A percentile compares a stretch with the other conserved stretches of the same genome.
Evolutionary conservation across 305 asterid genomes (phyloP).

Genomic region (Fraxinus greggii): DNA sequence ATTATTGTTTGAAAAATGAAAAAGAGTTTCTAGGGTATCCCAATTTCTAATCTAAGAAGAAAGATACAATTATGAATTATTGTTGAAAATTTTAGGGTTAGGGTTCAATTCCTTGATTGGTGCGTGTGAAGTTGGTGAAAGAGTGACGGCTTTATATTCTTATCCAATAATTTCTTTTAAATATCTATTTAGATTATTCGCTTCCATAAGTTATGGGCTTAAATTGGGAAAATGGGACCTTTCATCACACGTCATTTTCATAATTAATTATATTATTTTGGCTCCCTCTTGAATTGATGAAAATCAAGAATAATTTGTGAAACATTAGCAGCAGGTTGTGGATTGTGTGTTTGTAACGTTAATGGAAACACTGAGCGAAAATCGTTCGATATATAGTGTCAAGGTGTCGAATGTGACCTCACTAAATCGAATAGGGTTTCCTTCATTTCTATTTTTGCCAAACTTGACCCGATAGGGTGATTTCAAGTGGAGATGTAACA

Average conservation of each 20-base stretch:
- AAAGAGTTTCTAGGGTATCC: constrained; percentile 2
- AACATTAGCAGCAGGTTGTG: not conserved
- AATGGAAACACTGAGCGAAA: not conserved
- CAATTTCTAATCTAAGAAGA: constrained; percentile 21
- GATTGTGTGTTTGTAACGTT: not conserved
- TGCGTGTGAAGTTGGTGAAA: constrained; percentile 38
- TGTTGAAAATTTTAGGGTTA: not conserved
- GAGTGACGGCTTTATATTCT: constrained; percentile 51
- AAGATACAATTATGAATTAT: constrained; percentile 11
- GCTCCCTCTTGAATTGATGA: constrained; percentile 11
- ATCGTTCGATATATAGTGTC: not conserved
- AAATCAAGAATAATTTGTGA: not conserved
- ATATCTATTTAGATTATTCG: constrained; percentile 42
- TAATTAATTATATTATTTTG: constrained; percentile 17
- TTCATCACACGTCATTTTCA: constrained; percentile 33
- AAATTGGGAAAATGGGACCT: constrained; percentile 30
- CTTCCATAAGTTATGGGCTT: constrained; percentile 65
- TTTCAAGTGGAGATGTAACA: not conserved
- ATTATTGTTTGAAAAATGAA: constrained; percentile 9
- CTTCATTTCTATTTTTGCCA: not conserved
- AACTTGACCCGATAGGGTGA: not conserved
- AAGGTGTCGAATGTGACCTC: not conserved
- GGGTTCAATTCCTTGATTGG: not conserved
- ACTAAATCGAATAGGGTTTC: not conserved
- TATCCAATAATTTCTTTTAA: constrained; percentile 46